Base-by-base conservation (phyloP, 169 alveolate genomes). In the Besnoitia besnoiti region DNA sequence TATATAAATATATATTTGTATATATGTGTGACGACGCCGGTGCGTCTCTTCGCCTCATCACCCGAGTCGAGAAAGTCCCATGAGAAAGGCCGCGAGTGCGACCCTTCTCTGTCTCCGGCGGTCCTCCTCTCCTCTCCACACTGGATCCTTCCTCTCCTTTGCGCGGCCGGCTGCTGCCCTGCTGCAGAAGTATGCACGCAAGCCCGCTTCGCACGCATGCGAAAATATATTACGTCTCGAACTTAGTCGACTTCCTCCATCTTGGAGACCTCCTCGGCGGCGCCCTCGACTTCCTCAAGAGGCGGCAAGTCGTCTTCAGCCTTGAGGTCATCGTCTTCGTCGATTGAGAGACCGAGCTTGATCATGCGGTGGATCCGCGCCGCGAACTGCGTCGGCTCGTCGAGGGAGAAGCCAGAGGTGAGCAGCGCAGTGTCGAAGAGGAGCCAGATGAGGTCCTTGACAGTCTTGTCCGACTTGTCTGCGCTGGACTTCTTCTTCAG, bases 291-390 rank as follows among this genome's bases (percentile, higher is more conserved):
- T 85, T 96, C 99, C 90, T 97, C 99, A 50, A 97, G 96, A 7
- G 98, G 98, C 44, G 98, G 99, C 35, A 97, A 95, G 79, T 97
- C 98, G 59, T 94, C 98, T 51, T 96, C 98, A 67, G 96, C 98
- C 77, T 95, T 95, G 35, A 97, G 90, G 44, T 67, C 97, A 67
- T 93, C 97, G 46, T 96, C 99, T 35, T 98, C 99, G 67, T 99
- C 99, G 85, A 99, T 98, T 77, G 99, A 97, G 90, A 99, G 98
- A 85, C 99, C 99, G 40, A 99, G 97, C 96, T 98, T 98, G 97
- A 99, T 98, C 99, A 99, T 99, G 96, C 99, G 98, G 98, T 99
- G 99, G 85, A 99, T 99, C 96, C 99, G 98, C 90, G 97, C 97
- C 85, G 99, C 99, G 97, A 99, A 99, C 94, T 98, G 98, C 89